A percentile compares a stretch with the other conserved stretches of the same genome.
phyloP scores from a whole-genome alignment of 441 rosid species.

The Brassica hybrid region DNA sequence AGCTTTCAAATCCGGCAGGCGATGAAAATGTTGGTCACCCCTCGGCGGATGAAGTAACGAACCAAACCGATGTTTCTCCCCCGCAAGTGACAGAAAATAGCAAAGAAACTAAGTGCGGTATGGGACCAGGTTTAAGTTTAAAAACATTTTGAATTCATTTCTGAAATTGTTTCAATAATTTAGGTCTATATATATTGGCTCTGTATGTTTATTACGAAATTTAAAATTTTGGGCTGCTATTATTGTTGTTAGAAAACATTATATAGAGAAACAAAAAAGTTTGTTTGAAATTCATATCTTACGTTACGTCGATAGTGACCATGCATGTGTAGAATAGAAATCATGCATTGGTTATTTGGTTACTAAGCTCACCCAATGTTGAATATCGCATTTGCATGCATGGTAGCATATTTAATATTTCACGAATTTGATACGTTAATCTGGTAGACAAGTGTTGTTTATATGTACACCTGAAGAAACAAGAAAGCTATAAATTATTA shows the following conservation, averaged over 20 bases:
- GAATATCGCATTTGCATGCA: conserved; percentile 12
- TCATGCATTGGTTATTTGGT: conserved; percentile 3
- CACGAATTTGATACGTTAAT: no score
- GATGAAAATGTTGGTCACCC: background rate
- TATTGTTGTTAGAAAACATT: background rate
- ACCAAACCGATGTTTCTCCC: background rate
- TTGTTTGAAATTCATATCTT: background rate
- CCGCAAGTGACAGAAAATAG: background rate
- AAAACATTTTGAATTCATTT: background rate
- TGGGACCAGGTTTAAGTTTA: background rate
- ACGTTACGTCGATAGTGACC: background rate
- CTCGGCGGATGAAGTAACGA: background rate
- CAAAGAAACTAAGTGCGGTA: background rate
- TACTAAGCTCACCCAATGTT: background rate
- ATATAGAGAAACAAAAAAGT: background rate
- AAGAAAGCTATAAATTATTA: background rate
- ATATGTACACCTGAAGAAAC: background rate
- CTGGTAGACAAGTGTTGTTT: no score
- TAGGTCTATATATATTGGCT: background rate
- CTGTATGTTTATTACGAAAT: background rate
- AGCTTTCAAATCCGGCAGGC: background rate
- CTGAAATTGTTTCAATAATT: background rate
- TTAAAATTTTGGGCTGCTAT: background rate
- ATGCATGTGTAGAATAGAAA: background rate
- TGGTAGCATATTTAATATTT: background rate